Percentiles rank a stretch among this genome's conserved stretches.
phyloP scores from a whole-genome alignment of 345 rosid species.

The Arabidopsis arenosa region DNA sequence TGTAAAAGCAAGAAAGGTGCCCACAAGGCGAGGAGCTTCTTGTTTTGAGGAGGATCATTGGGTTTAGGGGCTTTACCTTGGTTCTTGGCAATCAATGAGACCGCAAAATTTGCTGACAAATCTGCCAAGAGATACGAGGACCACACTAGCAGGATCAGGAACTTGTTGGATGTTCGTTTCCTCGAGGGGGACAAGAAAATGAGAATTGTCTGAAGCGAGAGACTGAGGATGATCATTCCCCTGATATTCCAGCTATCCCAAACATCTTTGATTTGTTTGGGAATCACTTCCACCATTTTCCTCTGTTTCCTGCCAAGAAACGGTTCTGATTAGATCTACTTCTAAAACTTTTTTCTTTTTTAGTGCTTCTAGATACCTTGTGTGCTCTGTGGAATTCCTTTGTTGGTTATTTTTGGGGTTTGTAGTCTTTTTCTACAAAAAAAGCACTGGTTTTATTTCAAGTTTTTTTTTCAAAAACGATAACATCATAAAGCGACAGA shows the following conservation, averaged over 20 bases:
- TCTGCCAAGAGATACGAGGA: constrained; percentile 62
- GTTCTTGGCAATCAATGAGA: constrained; percentile 56
- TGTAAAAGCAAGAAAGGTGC: constrained; percentile 51
- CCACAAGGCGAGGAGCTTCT: constrained; percentile 45
- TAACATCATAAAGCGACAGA: too few species aligned
- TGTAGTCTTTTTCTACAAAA: neutral
- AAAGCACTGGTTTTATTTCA: too few species aligned
- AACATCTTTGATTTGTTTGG: constrained; percentile 24
- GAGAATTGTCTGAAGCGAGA: constrained; percentile 54
- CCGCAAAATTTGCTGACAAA: constrained; percentile 55
- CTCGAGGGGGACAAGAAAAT: constrained; percentile 51
- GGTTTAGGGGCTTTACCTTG: constrained; percentile 22
- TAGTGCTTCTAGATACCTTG: too few species aligned
- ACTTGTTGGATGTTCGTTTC: constrained; percentile 45
- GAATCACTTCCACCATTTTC: constrained; percentile 46
- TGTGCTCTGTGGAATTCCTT: neutral
- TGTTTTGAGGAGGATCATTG: neutral
- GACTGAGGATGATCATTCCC: constrained; percentile 58
- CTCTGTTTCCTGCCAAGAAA: neutral
- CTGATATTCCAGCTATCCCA: constrained; percentile 62
- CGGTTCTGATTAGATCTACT: neutral
- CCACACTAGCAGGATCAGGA: constrained; percentile 50
- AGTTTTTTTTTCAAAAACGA: too few species aligned
- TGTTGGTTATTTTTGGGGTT: neutral
- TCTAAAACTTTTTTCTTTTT: too few species aligned